Evolutionary conservation across 164 flowering plant species (phyloP), one percentile per base, ranked within the genome.

Genomic region (Litsea cubeba): DNA sequence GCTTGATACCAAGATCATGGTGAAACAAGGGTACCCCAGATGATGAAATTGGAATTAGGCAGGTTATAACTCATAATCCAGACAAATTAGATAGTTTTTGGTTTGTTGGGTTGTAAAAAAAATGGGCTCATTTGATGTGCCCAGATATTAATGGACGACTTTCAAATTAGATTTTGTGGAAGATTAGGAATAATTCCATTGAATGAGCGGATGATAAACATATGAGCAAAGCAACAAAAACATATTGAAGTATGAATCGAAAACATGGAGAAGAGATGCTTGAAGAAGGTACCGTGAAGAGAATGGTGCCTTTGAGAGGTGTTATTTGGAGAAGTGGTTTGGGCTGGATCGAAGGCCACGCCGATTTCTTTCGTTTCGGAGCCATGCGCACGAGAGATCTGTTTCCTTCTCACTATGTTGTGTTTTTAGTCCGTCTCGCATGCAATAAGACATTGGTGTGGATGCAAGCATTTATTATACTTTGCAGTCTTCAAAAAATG

Each of bases 261-360:
- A n/a, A 50, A 12, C 0, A 51, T 72, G 35, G 69, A 26, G 11
- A 32, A 24, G 71, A 57, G 60, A 35, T 35, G 8, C 3, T 3
- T 54, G n/a, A 20, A 15, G 5, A 46, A 3, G 79, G 24, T 82
- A 94, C 96, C 72, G 96, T 94, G 79, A 95, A 86, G 70, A 95
- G 93, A 87, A 90, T 84, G 68, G 65, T 71, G 17, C 82, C 91
- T 83, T 87, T 90, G 82, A 93, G 88, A 75, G 68, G 88, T 74
- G 74, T 82, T 20, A 87, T 63, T 30, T 81, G 87, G 75, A 95
- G 90, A 79, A 88, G 78, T 15, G 69, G 75, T 69, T 95, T 93
- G 32, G 91, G 84, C 79, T 86, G 90, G 73, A 92, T 79, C 32
- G 72, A 60, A 12, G 97, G 97, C 98, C 98, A 94, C 68, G 78